Percentiles rank a stretch among this genome's conserved stretches.
phyloP scores from a whole-genome alignment of 139 green algal genomes.

The Coelastrella sp. region DNA sequence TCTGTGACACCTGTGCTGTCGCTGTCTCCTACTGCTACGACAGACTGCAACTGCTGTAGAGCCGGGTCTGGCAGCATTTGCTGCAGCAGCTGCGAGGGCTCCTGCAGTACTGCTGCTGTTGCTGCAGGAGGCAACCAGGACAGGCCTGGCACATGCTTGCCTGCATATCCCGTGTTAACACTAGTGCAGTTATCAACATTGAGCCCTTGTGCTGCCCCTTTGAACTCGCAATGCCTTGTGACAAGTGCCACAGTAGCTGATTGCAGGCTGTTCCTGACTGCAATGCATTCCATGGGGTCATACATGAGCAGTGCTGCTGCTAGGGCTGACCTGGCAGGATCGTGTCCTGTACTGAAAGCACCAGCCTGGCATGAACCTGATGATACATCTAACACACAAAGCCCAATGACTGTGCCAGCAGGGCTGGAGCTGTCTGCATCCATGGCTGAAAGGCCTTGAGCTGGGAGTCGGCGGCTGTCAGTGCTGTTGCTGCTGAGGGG shows the following conservation, averaged over 20 bases:
- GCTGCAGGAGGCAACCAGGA: slow-evolving; percentile 11
- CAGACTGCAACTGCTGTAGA: slow-evolving; percentile 24
- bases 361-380: slow-evolving; percentile 29
- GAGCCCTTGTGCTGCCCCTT: not conserved
- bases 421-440: not conserved
- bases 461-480: not conserved
- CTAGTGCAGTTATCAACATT: not conserved
- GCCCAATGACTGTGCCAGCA: slow-evolving; percentile 51
- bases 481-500: slow-evolving; percentile 2
- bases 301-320: slow-evolving; percentile 52
- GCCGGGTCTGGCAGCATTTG: not conserved
- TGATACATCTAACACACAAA: slow-evolving; percentile 63
- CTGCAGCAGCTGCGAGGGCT: not conserved
- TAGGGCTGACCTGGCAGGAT: slow-evolving; percentile 51
- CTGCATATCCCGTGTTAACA: not conserved
- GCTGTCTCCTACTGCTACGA: slow-evolving; percentile 2
- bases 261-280: slow-evolving; percentile 48
- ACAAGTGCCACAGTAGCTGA: slow-evolving; percentile 51
- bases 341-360: slow-evolving; percentile 26
- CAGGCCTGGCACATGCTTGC: slow-evolving; percentile 11
- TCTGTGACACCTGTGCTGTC: not conserved
- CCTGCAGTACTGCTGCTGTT: not conserved
- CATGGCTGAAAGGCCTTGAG: not conserved
- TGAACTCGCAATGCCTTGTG: not conserved
- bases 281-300: slow-evolving; percentile 60